A percentile compares a stretch with the other conserved stretches of the same genome.
These are phyloP conservation scores for Capsella rubella DNA, from an alignment of 441 rosid species.

Conservation along the genomic window DNA sequence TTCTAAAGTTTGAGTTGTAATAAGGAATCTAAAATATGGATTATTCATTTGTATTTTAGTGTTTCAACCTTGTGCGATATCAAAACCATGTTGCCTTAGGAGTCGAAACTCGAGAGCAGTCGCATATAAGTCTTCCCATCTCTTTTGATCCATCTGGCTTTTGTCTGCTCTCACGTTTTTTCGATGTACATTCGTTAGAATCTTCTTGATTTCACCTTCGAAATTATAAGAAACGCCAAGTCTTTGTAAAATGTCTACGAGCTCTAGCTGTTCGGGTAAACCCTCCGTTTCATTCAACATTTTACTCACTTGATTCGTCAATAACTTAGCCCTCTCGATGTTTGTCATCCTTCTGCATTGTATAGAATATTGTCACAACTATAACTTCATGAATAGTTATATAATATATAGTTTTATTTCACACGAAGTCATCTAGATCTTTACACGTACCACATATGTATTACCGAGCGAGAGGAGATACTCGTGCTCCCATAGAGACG, in stretches of 20 bases:
- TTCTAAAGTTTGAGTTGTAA: neutral
- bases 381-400: conserved; percentile 6
- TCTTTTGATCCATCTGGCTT: conserved; percentile 3
- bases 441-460: conserved; percentile 34
- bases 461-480: conserved; percentile 47
- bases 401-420: neutral
- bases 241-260: conserved; percentile 46
- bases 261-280: conserved; percentile 34
- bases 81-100: conserved; percentile 46
- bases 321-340: neutral
- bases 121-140: conserved; percentile 29
- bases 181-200: conserved; percentile 40
- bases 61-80: conserved; percentile 40
- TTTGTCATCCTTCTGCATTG: too few relatives aligned
- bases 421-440: neutral
- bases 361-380: neutral
- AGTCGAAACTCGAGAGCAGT: conserved; percentile 46
- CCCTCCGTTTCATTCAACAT: neutral
- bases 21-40: neutral
- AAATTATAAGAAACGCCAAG: conserved; percentile 51
- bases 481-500: conserved; percentile 46
- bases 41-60: neutral
- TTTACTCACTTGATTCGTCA: conserved; percentile 25
- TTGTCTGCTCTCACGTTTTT: conserved; percentile 6
- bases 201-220: conserved; percentile 44